Base-by-base conservation (phyloP, 2,329 filamentous ascomycete genomes). In the Trichophyton schoenleinii region DNA sequence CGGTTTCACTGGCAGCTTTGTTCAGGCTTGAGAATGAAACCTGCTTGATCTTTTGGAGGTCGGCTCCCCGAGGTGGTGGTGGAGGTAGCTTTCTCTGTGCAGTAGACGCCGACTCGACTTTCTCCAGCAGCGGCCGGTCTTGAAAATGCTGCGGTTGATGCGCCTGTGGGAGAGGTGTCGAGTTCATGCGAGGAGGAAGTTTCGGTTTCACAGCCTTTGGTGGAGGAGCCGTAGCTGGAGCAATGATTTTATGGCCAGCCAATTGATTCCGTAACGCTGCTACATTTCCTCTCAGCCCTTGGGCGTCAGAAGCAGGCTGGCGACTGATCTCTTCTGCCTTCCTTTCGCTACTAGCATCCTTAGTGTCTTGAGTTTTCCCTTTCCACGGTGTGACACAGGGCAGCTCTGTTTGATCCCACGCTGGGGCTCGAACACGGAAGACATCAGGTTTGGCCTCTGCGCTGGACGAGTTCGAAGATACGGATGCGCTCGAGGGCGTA, bases 361-460 rank as follows among this genome's bases (percentile, higher is more conserved):
- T 70, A 57, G 20, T 53, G 11, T 55, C 31, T 55, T 7, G 36
- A 6, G 52, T n/a, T 6, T 28, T 28, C 34, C 60, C 60, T 73
- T 71, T 66, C 79, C 82, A 0, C 79, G 77, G 57, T 81, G 82
- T 41, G 84, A 72, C 34, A 46, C 78, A 74, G 59, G 83, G 83
- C 8, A 85, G 70, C 42, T 78, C 76, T 13, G 77, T 70, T 57
- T 81, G 78, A 63, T 82, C 81, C 72, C 79, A 86, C 55, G 79
- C 78, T 8, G 83, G 83, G 4, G 83, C 80, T 66, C 78, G 78
- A 57, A 81, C 71, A 3, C 18, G 52, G 18, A 59, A 20, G 44
- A 74, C 72, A 62, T 72, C 70, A 25, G 70, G 66, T 42, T 69
- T 71, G 22, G 60, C 38, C 6, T 31, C 22, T n/a, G 41, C 4